Evolutionary conservation across 352 stramenopile species (phyloP).

Genomic region (Elongisporangium senticosum): DNA sequence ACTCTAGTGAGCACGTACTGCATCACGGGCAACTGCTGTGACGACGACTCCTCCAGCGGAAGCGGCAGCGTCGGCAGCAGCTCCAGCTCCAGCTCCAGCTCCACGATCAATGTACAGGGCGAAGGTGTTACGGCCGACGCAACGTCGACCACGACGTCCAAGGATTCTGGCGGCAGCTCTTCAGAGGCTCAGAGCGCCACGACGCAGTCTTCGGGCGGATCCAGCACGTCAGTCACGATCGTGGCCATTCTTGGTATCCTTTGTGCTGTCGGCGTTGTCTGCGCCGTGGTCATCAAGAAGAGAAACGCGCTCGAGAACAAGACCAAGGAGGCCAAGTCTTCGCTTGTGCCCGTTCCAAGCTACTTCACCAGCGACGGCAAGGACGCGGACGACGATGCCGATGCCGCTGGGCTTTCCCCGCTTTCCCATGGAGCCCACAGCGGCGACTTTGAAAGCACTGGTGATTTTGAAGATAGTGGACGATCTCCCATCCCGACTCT

Average conservation of each 20-base stretch:
- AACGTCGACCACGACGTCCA: conserved; percentile 4
- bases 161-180: conserved; percentile 7
- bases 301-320: conserved; percentile 34
- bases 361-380: conserved; percentile 34
- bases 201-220: conserved; percentile 29
- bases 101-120: conserved; percentile 11
- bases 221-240: conserved; percentile 33
- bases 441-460: conserved; percentile 6
- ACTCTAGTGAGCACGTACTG: conserved; percentile 54
- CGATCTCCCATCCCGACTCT: conserved; percentile 43
- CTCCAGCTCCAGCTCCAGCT: conserved; percentile 3
- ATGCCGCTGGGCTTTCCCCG: conserved; percentile 25
- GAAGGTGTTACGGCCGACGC: conserved; percentile 6
- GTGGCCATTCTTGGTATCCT: conserved; percentile 44
- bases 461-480: conserved; percentile 9
- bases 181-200: conserved; percentile 24
- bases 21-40: conserved; percentile 51
- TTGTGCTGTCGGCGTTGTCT: conserved; percentile 32
- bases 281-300: conserved; percentile 58
- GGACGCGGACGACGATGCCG: conserved; percentile 12
- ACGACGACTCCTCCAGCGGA: conserved; percentile 21
- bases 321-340: conserved; percentile 35
- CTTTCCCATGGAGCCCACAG: conserved; percentile 10
- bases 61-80: conserved; percentile 10
- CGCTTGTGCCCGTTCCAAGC: conserved; percentile 23